Base-by-base conservation (phyloP, 2,329 filamentous ascomycete genomes). In the Sporothrix dimorphospora region DNA sequence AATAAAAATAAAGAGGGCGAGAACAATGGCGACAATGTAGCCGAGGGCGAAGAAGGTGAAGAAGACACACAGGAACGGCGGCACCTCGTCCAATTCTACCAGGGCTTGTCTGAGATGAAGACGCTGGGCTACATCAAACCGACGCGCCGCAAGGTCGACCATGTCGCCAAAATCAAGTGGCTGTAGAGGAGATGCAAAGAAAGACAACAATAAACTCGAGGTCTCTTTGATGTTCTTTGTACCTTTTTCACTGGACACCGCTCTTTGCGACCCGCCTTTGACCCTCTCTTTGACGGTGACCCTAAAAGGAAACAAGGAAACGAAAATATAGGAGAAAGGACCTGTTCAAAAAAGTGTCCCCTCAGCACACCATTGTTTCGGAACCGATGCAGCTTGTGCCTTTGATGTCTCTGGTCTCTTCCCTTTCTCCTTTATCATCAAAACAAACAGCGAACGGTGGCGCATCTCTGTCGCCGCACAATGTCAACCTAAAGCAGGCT, bases 141-240 rank as follows among this genome's bases (percentile, higher is more conserved):
- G 74, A 98, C 92, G 78, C 92, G 91, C 82, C 97, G 94, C 85
- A 97, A 97, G 85, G 89, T 90, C 30, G 96, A 98, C 79, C 95
- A 98, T 81, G 84, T 98, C 76, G 91, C 93, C 51, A 98, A 98
- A 84, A 85, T 94, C 89, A 94, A 92, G 79, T 96, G 95, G 77
- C 83, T 96, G 74, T 88, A 73, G 16, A 21, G 14, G 30, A 16
- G 19, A 2, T 19, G 6, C 30, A 21, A 8, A 51, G 16, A 67
- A 53, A 47, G 42, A 70, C 42, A 27, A 70, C 51, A 59, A 59
- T 21, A 47, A 47, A 49, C 14, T 11, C 63, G 16, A 16, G 30
- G 7, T 27, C 21, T 34, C 63, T 49, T 66, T 66, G 63, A 66
- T n/a, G 1, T 3, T n/a, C 42, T 66, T 66, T 34, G 42, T 66